Base-by-base conservation (phyloP, 1,139 yeast species). In the Yamadazyma spencermartinsiae region DNA sequence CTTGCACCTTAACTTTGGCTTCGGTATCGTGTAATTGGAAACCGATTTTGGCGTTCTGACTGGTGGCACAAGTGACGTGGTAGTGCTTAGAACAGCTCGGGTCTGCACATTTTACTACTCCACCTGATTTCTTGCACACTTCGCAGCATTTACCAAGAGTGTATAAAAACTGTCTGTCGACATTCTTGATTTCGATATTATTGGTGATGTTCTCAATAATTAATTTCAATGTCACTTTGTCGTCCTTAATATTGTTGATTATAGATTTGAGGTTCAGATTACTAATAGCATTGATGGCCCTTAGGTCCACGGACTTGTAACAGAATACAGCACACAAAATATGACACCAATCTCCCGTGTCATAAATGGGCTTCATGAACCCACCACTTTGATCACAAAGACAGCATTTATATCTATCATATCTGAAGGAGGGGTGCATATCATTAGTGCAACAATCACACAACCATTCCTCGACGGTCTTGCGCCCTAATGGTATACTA, bases 361-460 rank as follows among this genome's bases (percentile, higher is more conserved):
- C 79, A 12, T 58, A 52, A 0, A 95, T 80, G n/a, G 88, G 74
- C 51, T 86, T 86, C 50, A 89, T 60, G 31, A 80, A 88, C 47
- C 85, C 92, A 0, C 77, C 82, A 35, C 74, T 63, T 0, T 79
- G 73, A 29, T 78, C 72, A 57, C 97, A 90, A 21, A 89, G 55
- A 11, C 70, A 65, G 56, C 98, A 90, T 2, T 74, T 60, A 54
- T 86, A 85, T 13, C 71, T 65, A 0, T 83, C 74, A 11, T 82
- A 74, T 12, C 17, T 19, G 24, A 72, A 67, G 6, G 72, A 52
- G 0, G 94, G 92, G 42, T 77, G 74, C 38, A 79, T 56, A 38
- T 82, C 84, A 52, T 89, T 89, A 3, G 80, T 65, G 55, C 98
- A 90, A 2, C 82, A 73, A 51, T 88, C 96, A 62, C 98, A 90